Evolutionary conservation across 495 filamentous ascomycete species (phyloP), one percentile per base, ranked within the genome.

Genomic region (Lichenothelia convexa): DNA sequence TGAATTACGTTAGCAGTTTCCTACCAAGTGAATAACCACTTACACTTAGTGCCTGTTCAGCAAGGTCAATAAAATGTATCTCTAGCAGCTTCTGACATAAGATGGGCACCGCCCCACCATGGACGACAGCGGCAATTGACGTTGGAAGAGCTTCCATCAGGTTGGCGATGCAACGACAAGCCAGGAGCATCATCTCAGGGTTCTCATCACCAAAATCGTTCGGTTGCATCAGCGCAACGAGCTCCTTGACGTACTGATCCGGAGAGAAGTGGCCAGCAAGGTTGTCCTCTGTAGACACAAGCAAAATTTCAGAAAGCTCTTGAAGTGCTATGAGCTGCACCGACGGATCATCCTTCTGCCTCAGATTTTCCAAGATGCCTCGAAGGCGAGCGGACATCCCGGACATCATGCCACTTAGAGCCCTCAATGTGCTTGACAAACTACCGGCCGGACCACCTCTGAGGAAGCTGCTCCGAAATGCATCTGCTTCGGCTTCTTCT

Each of bases 261-360:
- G 87, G 83, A 4, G 80, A 81, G 58, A 99, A 95, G 47, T 94
- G 80, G 15, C 91, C 91, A 11, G 86, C 85, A 13, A 99, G 67
- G 42, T 91, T 94, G 49, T 99, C 91, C 51, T 95, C 91, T 39
- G 87, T 95, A 4, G 86, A 93, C 12, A 95, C 74, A 3, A 99
- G 67, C 11, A 95, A 64, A 21, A 95, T 71, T 54, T 95, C 87
- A 0, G 91, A 91, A 4, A 99, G 68, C 45, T 94, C 86, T 52
- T 91, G 80, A 22, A 99, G 64, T 21, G 89, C 91, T 45, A 93
- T 83, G 31, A 93, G 61, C 57, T 95, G 91, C 11, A 86, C 60
- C 1, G 85, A 86, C 1, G 79, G 75, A 44, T 94, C 82, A 27
- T 85, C 83, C 55, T 91, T 91, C 45, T 79, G 73, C 48, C 73